Evolutionary conservation across 305 asterid genomes (phyloP).

Genomic region (Ilex paraguariensis): DNA sequence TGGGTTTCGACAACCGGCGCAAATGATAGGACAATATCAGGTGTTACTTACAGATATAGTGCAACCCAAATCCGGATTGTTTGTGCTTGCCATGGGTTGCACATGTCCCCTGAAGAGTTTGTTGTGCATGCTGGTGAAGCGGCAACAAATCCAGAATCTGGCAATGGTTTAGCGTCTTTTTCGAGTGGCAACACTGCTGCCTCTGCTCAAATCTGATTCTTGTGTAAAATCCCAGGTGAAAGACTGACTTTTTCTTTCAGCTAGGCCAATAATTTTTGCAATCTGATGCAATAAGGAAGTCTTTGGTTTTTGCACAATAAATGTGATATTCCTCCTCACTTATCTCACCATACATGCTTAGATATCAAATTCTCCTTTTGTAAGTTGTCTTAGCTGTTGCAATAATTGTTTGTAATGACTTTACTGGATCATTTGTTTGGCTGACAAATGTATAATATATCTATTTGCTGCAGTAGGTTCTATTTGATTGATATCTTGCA

Average conservation of each 20-base stretch:
- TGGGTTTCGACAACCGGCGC: conserved; percentile 98
- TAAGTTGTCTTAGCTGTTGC: neutral
- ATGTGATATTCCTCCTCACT: neutral
- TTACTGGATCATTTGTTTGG: neutral
- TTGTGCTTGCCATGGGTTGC: conserved; percentile 91
- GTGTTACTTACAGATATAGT: conserved; percentile 82
- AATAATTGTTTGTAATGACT: neutral
- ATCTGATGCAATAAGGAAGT: neutral
- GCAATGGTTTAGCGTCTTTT: conserved; percentile 43
- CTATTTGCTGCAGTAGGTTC: neutral
- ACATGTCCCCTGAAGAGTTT: conserved; percentile 92
- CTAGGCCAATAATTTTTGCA: neutral
- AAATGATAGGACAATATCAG: conserved; percentile 83
- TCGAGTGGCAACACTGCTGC: conserved; percentile 67
- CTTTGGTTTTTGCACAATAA: neutral
- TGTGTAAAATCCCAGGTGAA: neutral
- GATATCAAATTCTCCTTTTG: neutral
- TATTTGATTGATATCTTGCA: neutral
- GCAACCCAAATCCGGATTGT: conserved; percentile 88
- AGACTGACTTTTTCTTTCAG: neutral
- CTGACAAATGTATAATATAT: neutral
- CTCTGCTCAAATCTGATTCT: conserved; percentile 67
- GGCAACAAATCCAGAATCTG: conserved; percentile 29
- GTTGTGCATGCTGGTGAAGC: conserved; percentile 75
- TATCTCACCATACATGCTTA: neutral